A percentile compares a stretch with the other conserved stretches of the same genome.
Evolutionary conservation across 148 eudicot genomes (phyloP).

Genomic region (Cornus suecica): DNA sequence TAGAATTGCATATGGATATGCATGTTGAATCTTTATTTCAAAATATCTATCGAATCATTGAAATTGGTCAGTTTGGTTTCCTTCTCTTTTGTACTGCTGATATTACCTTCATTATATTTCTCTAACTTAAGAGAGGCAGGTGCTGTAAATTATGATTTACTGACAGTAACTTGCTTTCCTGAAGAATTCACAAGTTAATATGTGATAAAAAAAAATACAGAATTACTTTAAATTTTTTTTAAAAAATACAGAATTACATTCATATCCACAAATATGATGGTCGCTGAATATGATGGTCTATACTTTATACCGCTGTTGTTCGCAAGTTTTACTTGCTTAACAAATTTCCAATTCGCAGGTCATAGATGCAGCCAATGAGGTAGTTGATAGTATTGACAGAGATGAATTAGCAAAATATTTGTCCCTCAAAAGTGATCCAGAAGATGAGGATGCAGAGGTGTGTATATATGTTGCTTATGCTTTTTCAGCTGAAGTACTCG

Average conservation of each 20-base stretch:
- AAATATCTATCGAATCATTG: neutral
- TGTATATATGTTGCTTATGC: slow-evolving; percentile 13
- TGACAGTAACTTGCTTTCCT: neutral
- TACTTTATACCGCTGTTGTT: neutral
- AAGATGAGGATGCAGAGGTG: slow-evolving; percentile 91
- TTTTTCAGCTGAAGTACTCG: neutral
- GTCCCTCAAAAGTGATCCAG: slow-evolving; percentile 68
- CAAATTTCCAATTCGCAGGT: slow-evolving; percentile 43
- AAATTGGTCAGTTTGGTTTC: neutral
- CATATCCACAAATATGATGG: neutral
- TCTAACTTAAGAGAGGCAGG: neutral
- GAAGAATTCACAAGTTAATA: neutral
- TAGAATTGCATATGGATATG: neutral
- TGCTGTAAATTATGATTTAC: neutral
- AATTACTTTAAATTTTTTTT: no score
- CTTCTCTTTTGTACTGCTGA: neutral
- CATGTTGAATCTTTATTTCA: neutral
- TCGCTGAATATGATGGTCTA: neutral
- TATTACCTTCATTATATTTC: neutral
- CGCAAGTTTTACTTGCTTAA: neutral
- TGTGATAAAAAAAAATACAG: neutral
- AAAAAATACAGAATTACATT: neutral
- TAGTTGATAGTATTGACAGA: slow-evolving; percentile 67
- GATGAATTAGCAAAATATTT: slow-evolving; percentile 86
- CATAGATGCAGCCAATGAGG: slow-evolving; percentile 78